Evolutionary conservation across 2,329 filamentous ascomycete species (phyloP).

Genomic region (Colletotrichum incanum): DNA sequence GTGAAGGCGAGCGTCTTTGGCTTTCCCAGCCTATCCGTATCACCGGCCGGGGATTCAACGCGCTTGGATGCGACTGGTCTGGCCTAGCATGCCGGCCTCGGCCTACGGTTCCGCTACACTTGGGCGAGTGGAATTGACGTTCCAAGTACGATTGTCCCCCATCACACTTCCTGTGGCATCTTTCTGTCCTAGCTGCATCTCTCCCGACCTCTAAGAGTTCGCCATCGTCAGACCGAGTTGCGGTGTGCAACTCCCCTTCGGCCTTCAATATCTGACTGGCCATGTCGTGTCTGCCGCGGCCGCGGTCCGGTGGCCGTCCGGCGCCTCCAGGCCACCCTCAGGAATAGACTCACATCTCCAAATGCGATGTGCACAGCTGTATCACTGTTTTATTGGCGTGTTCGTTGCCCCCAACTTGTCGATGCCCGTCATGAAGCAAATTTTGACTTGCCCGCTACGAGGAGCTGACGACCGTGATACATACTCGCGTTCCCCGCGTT

Average conservation of each 20-base stretch:
- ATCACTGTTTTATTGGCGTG: conserved; percentile 14
- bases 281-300: conserved; percentile 14
- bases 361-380: conserved; percentile 16
- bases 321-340: conserved; percentile 15
- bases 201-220: conserved; percentile 14
- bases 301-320: conserved; percentile 31
- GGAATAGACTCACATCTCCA: not conserved
- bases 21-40: conserved; percentile 14
- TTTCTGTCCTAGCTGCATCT: conserved; percentile 15
- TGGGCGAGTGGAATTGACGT: conserved; percentile 11
- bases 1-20: not conserved
- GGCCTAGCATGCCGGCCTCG: conserved; percentile 25
- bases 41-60: conserved; percentile 20
- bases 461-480: conserved; percentile 18
- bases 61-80: conserved; percentile 21
- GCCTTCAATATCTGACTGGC: conserved; percentile 8
- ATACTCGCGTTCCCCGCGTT: conserved; percentile 36
- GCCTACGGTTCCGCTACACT: conserved; percentile 16
- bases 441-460: conserved; percentile 13
- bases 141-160: conserved; percentile 4
- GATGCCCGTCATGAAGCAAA: conserved; percentile 18
- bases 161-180: conserved; percentile 5
- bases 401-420: not conserved
- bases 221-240: conserved; percentile 14
- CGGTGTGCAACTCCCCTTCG: conserved; percentile 21